Percentiles rank a stretch among this genome's conserved stretches.
These are phyloP conservation scores for Narthecium ossifragum DNA, from an alignment of 106 monocot species.

Conservation along the genomic window DNA sequence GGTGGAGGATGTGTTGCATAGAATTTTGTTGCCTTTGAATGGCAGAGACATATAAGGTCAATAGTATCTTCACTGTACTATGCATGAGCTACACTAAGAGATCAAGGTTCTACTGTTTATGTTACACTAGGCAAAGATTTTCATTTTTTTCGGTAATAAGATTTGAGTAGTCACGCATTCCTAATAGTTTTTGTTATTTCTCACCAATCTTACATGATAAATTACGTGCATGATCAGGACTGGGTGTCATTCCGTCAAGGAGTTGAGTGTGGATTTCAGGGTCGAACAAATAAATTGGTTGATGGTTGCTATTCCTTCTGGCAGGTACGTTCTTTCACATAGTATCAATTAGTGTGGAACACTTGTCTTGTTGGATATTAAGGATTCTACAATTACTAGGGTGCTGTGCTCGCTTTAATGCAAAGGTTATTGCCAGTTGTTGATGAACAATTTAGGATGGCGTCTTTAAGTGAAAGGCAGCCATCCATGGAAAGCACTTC, in stretches of 20 bases:
- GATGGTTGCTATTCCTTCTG: slow-evolving; percentile 99
- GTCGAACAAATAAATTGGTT: slow-evolving; percentile 93
- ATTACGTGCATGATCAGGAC: slow-evolving; percentile 31
- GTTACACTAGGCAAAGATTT: no score
- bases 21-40: no score
- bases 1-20: no score
- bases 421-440: slow-evolving; percentile 58
- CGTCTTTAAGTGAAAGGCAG: slow-evolving; percentile 12
- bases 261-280: slow-evolving; percentile 93
- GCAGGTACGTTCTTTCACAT: slow-evolving; percentile 65
- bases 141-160: no score
- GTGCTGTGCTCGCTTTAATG: slow-evolving; percentile 58
- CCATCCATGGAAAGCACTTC: background rate
- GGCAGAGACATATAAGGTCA: no score
- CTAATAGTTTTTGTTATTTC: no score
- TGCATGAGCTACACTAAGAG: no score
- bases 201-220: no score
- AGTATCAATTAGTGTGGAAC: background rate
- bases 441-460: slow-evolving; percentile 31
- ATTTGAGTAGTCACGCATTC: no score
- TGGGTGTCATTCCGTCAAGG: slow-evolving; percentile 96
- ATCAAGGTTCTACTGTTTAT: no score
- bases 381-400: slow-evolving; percentile 33
- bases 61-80: no score
- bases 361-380: slow-evolving; percentile 3